These are phyloP conservation scores for Aspergillus sojae DNA, from an alignment of 2,329 filamentous ascomycete genomes.

Conservation along the genomic window DNA sequence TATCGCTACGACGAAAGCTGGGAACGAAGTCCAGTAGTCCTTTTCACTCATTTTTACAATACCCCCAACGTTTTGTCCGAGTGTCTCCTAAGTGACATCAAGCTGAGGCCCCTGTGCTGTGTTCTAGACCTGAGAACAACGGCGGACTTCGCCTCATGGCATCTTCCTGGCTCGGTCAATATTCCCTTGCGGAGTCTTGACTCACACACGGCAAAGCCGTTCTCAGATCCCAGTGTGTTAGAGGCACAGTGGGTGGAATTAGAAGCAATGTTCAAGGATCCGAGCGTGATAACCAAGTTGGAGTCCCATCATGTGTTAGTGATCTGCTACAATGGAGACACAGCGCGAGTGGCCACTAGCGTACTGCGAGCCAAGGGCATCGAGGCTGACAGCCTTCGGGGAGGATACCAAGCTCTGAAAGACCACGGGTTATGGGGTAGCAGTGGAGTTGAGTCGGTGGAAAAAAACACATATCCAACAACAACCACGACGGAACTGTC, in stretches of 20 bases:
- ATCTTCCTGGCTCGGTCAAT: constrained; percentile 50
- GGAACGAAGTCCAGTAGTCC: constrained; percentile 50
- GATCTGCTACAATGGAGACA: constrained; percentile 59
- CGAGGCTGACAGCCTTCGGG: constrained; percentile 51
- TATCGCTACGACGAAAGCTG: constrained; percentile 60
- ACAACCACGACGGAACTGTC: constrained; percentile 11
- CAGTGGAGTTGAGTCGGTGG: constrained; percentile 8
- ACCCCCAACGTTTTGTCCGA: constrained; percentile 23
- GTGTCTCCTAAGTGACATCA: constrained; percentile 25
- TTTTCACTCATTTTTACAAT: constrained; percentile 44
- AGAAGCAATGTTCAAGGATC: constrained; percentile 45
- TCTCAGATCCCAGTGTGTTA: constrained; percentile 48
- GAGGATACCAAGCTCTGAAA: constrained; percentile 40
- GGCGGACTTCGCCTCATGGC: constrained; percentile 46
- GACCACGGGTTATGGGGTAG: constrained; percentile 31
- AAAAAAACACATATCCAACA: background rate
- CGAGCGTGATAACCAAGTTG: constrained; percentile 23
- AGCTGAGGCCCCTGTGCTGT: constrained; percentile 32
- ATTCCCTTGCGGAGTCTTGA: constrained; percentile 45
- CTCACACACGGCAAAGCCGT: constrained; percentile 46
- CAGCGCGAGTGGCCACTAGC: constrained; percentile 56
- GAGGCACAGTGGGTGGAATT: constrained; percentile 53
- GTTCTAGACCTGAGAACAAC: constrained; percentile 51
- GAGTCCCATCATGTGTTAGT: constrained; percentile 46
- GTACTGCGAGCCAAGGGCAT: constrained; percentile 55